phyloP scores from a whole-genome alignment of 768 basidiomycete genomes.

The Gelatoporia subvermispora region DNA sequence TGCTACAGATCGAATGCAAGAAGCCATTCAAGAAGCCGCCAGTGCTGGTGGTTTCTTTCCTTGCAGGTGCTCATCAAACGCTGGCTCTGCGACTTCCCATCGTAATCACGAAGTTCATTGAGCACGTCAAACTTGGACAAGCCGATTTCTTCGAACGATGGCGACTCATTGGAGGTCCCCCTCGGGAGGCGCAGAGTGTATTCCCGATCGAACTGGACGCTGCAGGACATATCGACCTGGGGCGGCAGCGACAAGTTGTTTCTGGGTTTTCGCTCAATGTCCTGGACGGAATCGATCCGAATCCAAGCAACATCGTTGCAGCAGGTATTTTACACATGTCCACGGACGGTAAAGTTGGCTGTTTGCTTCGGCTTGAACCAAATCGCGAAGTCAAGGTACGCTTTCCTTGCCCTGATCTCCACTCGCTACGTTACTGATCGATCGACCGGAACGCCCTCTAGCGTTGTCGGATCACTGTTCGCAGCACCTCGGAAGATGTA shows the following conservation, averaged over 20 bases:
- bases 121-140: constrained; percentile 80
- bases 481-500: constrained; percentile 93
- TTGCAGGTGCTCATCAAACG: constrained; percentile 88
- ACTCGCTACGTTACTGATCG: background rate
- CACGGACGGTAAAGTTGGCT: constrained; percentile 91
- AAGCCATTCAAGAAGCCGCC: constrained; percentile 75
- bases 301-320: constrained; percentile 87
- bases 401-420: background rate
- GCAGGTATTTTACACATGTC: constrained; percentile 97
- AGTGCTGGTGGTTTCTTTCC: constrained; percentile 80
- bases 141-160: constrained; percentile 96
- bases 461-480: constrained; percentile 89
- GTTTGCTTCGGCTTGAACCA: constrained; percentile 87
- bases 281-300: constrained; percentile 85
- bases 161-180: constrained; percentile 95
- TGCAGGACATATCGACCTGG: constrained; percentile 68
- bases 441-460: constrained; percentile 24
- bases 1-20: constrained; percentile 94
- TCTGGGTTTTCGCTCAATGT: constrained; percentile 73
- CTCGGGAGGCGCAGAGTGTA: constrained; percentile 84
- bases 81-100: constrained; percentile 82
- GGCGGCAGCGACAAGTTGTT: constrained; percentile 70
- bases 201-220: constrained; percentile 74
- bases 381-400: constrained; percentile 92
- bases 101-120: constrained; percentile 86